Percentiles rank a stretch among this genome's conserved stretches.
Conservation (phyloP, 2,329 filamentous ascomycete species). For the Fusarium palustre region DNA sequence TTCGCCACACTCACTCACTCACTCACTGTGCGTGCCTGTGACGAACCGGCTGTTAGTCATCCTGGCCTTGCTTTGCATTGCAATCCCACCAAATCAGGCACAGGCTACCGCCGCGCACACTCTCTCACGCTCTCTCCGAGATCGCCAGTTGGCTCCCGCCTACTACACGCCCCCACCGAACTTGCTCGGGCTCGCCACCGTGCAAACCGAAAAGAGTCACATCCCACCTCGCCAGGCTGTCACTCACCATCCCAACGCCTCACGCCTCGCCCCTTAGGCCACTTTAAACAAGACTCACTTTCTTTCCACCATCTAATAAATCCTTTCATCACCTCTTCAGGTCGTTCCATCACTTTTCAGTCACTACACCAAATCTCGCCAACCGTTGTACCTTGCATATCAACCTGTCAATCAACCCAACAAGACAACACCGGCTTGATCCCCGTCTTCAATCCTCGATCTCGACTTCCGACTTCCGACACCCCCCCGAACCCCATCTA, state of each 20-base stretch:
- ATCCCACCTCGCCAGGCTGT: constrained; percentile 48
- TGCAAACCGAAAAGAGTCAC: constrained; percentile 54
- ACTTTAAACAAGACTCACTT: constrained; percentile 53
- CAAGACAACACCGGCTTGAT: constrained; percentile 33
- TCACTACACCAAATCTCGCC: constrained; percentile 43
- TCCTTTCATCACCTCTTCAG: constrained; percentile 41
- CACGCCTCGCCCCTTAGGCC: constrained; percentile 52
- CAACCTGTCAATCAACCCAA: constrained; percentile 32
- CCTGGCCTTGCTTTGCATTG: constrained; percentile 18
- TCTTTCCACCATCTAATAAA: constrained; percentile 48
- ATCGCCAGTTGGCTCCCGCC: constrained; percentile 53
- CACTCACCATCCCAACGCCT: constrained; percentile 44
- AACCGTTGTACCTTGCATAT: constrained; percentile 49
- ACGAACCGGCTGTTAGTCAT: constrained; percentile 45
- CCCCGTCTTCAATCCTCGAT: constrained; percentile 28
- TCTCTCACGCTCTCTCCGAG: constrained; percentile 54
- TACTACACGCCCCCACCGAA: constrained; percentile 47
- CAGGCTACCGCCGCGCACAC: constrained; percentile 47
- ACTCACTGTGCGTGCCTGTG: constrained; percentile 23
- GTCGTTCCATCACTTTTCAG: constrained; percentile 38
- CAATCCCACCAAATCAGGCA: constrained; percentile 32
- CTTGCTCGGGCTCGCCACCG: constrained; percentile 53
- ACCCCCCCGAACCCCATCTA: constrained; percentile 23
- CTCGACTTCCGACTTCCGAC: constrained; percentile 8
- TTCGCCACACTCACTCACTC: constrained; percentile 44